Conservation (phyloP, 2,329 filamentous ascomycete genomes). For the Nemania serpens region DNA sequence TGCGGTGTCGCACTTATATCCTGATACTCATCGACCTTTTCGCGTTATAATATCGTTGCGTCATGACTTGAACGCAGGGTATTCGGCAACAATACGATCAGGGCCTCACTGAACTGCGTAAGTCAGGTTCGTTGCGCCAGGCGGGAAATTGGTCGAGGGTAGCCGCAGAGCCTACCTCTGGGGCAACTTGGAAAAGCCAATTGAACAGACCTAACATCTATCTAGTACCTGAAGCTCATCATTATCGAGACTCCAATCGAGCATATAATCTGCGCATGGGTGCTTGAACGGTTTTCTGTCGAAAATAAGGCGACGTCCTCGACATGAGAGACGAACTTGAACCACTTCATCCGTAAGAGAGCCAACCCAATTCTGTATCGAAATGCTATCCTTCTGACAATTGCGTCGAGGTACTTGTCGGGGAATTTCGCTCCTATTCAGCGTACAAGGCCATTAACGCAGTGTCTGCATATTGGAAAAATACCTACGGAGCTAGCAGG, state of each 20-base stretch:
- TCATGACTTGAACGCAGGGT: not conserved
- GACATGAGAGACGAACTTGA: conserved; percentile 29
- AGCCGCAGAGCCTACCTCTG: not conserved
- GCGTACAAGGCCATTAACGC: conserved; percentile 57
- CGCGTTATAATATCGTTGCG: not conserved
- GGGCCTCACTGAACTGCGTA: not conserved
- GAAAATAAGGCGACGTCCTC: not conserved
- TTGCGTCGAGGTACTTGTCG: conserved; percentile 55
- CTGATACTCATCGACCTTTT: not conserved
- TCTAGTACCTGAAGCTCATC: not conserved
- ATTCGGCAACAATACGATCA: not conserved
- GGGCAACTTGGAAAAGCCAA: not conserved
- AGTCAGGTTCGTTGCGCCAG: not conserved
- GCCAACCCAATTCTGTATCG: not conserved
- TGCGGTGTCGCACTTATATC: not conserved
- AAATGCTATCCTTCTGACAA: not conserved
- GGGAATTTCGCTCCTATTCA: conserved; percentile 74
- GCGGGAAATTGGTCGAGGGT: not conserved
- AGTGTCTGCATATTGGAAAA: conserved; percentile 59
- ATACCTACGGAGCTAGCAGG: conserved; percentile 69
- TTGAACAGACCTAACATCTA: not conserved
- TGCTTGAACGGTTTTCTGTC: not conserved
- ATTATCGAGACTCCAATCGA: not conserved
- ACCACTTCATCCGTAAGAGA: conserved; percentile 38
- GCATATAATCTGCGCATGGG: not conserved